A percentile compares a stretch with the other conserved stretches of the same genome.
These are phyloP conservation scores for Delphinella strobiligena DNA, from an alignment of 2,329 filamentous ascomycete genomes.

Conservation along the genomic window DNA sequence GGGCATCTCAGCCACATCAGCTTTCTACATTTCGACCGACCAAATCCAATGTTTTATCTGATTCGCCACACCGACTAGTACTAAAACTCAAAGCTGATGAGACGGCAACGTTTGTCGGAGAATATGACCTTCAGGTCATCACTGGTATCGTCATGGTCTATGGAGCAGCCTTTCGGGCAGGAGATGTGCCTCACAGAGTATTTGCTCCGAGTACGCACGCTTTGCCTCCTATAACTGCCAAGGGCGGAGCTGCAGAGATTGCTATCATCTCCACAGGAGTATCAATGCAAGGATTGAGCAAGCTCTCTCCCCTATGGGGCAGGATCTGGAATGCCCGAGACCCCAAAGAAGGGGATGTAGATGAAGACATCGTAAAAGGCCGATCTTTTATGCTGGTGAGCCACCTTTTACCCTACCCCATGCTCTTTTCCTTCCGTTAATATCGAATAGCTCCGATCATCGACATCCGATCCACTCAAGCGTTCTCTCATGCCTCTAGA, in stretches of 20 bases:
- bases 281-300: slow-evolving; percentile 42
- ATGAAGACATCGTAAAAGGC: slow-evolving; percentile 10
- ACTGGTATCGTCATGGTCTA: slow-evolving; percentile 53
- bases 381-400: slow-evolving; percentile 21
- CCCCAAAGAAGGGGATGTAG: slow-evolving; percentile 14
- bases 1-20: slow-evolving; percentile 1
- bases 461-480: slow-evolving; percentile 13
- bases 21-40: slow-evolving; percentile 11
- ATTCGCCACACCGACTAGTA: slow-evolving; percentile 9
- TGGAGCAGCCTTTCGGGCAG: slow-evolving; percentile 48
- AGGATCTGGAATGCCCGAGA: slow-evolving; percentile 44
- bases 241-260: slow-evolving; percentile 39
- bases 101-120: slow-evolving; percentile 41
- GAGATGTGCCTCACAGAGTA: slow-evolving; percentile 41
- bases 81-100: slow-evolving; percentile 16
- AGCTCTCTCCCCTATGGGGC: slow-evolving; percentile 53
- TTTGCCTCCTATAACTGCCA: slow-evolving; percentile 50
- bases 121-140: slow-evolving; percentile 51
- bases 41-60: slow-evolving; percentile 8
- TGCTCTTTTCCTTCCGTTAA: too few species aligned
- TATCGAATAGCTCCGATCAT: slow-evolving; percentile 18
- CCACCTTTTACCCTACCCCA: too few species aligned
- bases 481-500: slow-evolving; percentile 18
- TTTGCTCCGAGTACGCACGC: slow-evolving; percentile 59
- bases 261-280: slow-evolving; percentile 39